These are phyloP conservation scores for Casuarina equisetifolia DNA, from an alignment of 306 rosid species.

Conservation along the genomic window DNA sequence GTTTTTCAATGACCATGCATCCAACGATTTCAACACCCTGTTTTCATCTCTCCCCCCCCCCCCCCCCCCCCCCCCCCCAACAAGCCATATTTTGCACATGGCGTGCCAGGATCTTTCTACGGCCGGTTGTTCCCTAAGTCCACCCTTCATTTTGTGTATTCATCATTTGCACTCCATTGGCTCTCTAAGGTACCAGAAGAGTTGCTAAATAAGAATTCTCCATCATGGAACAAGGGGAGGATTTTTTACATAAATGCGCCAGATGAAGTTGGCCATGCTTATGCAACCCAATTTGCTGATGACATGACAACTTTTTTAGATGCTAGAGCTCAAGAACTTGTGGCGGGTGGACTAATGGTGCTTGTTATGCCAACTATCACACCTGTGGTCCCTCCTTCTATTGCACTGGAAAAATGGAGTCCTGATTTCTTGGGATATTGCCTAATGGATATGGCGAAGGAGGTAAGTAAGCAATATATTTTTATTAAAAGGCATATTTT, in stretches of 20 bases:
- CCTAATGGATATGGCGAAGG: too few species aligned
- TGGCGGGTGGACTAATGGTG: constrained; percentile 1
- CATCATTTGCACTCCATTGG: constrained; percentile 7
- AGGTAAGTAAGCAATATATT: too few species aligned
- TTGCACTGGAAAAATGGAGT: too few species aligned
- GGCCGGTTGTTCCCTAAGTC: constrained; percentile 8
- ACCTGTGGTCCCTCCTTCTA: not conserved
- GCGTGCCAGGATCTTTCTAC: constrained; percentile 5
- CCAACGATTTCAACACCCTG: constrained; percentile 16
- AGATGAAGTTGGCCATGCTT: not conserved
- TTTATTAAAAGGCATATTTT: too few species aligned
- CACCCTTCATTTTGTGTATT: constrained; percentile 10
- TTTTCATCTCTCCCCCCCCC: not conserved
- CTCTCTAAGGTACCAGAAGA: constrained; percentile 5
- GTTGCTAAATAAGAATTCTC: not conserved
- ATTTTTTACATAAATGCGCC: not conserved
- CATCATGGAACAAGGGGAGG: constrained; percentile 2
- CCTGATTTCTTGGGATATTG: too few species aligned
- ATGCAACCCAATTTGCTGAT: not conserved
- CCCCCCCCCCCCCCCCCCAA: not conserved
- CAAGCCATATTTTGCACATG: not conserved
- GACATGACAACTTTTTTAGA: not conserved
- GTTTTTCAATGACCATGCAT: constrained; percentile 16
- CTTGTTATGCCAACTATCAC: not conserved
- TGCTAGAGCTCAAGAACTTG: constrained; percentile 11